Percentiles rank a stretch among this genome's conserved stretches.
Evolutionary conservation across 106 monocot genomes (phyloP).

Genomic region (Acanthochlamys bracteata): DNA sequence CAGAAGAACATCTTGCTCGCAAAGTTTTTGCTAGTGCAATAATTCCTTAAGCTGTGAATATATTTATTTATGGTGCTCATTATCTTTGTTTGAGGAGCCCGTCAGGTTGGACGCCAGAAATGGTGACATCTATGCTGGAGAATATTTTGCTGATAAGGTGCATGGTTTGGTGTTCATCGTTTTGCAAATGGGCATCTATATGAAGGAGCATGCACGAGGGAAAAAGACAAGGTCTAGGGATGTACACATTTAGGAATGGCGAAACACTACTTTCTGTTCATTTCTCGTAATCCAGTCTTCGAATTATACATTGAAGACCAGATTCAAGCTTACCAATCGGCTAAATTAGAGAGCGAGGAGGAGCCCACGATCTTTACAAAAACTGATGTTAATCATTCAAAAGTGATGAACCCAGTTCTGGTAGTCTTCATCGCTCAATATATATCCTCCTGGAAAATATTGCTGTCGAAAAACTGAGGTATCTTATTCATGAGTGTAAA

Average conservation of each 20-base stretch:
- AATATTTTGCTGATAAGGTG: conserved; percentile 82
- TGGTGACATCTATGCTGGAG: conserved; percentile 71
- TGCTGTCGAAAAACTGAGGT: neutral
- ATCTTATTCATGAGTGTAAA: neutral
- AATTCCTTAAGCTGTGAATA: too few species aligned
- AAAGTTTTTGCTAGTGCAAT: too few species aligned
- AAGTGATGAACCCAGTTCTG: conserved; percentile 88
- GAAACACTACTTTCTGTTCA: too few species aligned
- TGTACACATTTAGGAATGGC: conserved; percentile 63
- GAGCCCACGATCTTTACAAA: too few species aligned
- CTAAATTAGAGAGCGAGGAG: too few species aligned
- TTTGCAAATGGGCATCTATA: conserved; percentile 68
- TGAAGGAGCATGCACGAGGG: conserved; percentile 73
- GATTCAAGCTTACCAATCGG: too few species aligned
- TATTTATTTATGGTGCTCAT: too few species aligned
- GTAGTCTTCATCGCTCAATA: conserved; percentile 15
- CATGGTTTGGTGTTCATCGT: conserved; percentile 57
- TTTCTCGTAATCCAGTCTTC: too few species aligned
- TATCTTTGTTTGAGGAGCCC: too few species aligned
- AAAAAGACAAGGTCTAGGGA: conserved; percentile 57
- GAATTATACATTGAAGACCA: too few species aligned
- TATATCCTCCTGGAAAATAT: neutral
- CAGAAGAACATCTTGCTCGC: too few species aligned
- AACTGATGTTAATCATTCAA: conserved; percentile 73
- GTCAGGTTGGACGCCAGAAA: too few species aligned